Evolutionary conservation across 2,329 filamentous ascomycete species (phyloP).

Genomic region (Herpotrichia juniperi): DNA sequence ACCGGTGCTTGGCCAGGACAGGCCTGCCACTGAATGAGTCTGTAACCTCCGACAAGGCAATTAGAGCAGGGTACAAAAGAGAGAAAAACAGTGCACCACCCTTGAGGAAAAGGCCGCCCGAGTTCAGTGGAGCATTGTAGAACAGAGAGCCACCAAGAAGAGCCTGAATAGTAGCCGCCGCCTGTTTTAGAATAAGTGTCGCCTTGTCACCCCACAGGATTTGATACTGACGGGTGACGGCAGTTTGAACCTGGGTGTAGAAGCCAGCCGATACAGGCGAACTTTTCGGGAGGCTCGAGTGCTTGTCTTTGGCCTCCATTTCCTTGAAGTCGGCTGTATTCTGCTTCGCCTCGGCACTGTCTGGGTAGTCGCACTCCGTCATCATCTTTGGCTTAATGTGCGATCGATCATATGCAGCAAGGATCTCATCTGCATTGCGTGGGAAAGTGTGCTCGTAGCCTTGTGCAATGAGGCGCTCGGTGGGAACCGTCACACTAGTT

Average conservation of each 20-base stretch:
- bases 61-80: constrained; percentile 65
- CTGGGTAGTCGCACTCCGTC: constrained; percentile 63
- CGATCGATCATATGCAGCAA: constrained; percentile 66
- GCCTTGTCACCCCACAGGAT: constrained; percentile 69
- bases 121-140: constrained; percentile 65
- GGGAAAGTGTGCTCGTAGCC: constrained; percentile 66
- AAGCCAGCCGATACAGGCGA: constrained; percentile 58
- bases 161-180: constrained; percentile 63
- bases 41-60: constrained; percentile 70
- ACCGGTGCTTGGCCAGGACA: constrained; percentile 85
- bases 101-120: constrained; percentile 67
- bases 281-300: constrained; percentile 57
- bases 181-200: constrained; percentile 68
- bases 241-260: constrained; percentile 57
- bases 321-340: constrained; percentile 58
- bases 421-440: constrained; percentile 71
- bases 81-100: constrained; percentile 69
- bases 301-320: constrained; percentile 60
- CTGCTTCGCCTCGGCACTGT: constrained; percentile 51
- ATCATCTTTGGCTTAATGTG: constrained; percentile 58
- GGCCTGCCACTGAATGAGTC: constrained; percentile 65
- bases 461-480: constrained; percentile 70
- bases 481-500: constrained; percentile 75
- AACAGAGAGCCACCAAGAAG: constrained; percentile 71
- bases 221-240: constrained; percentile 66